Evolutionary conservation across 352 stramenopile genomes (phyloP), one percentile per base, ranked within the genome.

Genomic region (Halophytophthora batemanensis): DNA sequence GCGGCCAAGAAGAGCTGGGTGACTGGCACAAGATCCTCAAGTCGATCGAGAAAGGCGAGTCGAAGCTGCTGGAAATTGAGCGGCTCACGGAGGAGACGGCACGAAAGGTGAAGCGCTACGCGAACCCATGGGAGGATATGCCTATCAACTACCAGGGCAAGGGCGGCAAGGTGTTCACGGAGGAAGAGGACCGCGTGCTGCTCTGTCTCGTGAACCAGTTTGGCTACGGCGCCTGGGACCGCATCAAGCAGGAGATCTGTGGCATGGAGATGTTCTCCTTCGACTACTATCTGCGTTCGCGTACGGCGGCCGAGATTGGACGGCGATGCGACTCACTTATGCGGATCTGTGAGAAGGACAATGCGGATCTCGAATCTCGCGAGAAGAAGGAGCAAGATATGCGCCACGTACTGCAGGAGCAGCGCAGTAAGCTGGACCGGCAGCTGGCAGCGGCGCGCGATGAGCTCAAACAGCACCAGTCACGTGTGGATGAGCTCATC

Each of bases 231-330:
- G 89, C 91, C 21, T 98, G 96, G 76, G 96, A 99, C 59, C 84
- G 92, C 40, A 98, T 99, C 63, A 96, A 98, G 48, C 85, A 97
- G 39, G 95, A 99, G 69, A 98, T 99, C 25, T 87, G 85, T 46
- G 77, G 79, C 18, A 70, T 90, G 31, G 80, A 92, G 44, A 76
- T 84, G 69, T 99, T 99, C 61, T 82, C 96, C 14, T 99, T 99
- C 43, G 96, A 99, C 59, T 99, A 98, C 81, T 99, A 98, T 66
- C 96, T 99, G 66, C 98, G 98, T 34, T 98, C 91, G 11, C 83
- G 97, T 37, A 98, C 88, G 13, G 86, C 93, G 1, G 82, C 83
- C 6, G 96, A 99, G 62, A 96, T 99, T 33, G 93, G 97, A 25
- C 95, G 96, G 39, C 91, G 96, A 12, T 98, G 95, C 46, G 96